Conservation (phyloP, 352 stramenopile genomes). For the Phytophthora brassicae region DNA sequence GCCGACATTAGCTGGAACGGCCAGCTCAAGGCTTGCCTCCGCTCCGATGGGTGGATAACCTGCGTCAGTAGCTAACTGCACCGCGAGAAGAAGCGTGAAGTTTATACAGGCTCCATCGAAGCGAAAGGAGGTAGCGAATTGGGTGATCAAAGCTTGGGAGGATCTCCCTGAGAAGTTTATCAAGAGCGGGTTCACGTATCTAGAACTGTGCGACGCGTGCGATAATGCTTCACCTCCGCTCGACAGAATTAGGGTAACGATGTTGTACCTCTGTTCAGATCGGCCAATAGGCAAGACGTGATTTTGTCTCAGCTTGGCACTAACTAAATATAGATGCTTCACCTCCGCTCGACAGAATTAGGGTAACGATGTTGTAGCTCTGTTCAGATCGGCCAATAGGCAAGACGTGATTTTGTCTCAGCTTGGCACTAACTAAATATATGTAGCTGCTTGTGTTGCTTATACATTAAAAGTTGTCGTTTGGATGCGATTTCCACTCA, state of each 20-base stretch:
- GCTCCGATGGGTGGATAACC: conserved; percentile 15
- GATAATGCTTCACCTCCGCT: not conserved
- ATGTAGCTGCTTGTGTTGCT: not conserved
- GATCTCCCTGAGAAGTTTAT: not conserved
- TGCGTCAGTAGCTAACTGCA: not conserved
- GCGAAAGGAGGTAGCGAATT: conserved; percentile 10
- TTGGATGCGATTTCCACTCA: too few relatives aligned
- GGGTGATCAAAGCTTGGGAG: conserved; percentile 4
- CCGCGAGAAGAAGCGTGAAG: not conserved
- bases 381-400: not conserved
- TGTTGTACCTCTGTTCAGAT: not conserved
- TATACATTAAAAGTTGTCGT: too few relatives aligned
- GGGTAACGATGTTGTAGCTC: not conserved
- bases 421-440: not conserved
- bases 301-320: too few relatives aligned
- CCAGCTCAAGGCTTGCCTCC: conserved; percentile 16
- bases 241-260: not conserved
- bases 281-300: not conserved
- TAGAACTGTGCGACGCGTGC: not conserved
- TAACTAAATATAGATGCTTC: too few relatives aligned
- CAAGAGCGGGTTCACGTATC: not conserved
- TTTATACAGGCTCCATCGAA: conserved; percentile 5
- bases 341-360: not conserved
- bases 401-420: not conserved
- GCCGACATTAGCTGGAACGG: too few relatives aligned